Evolutionary conservation across 2,329 filamentous ascomycete genomes (phyloP), one percentile per base, ranked within the genome.

Genomic region (Proliferodiscus dingleyae): DNA sequence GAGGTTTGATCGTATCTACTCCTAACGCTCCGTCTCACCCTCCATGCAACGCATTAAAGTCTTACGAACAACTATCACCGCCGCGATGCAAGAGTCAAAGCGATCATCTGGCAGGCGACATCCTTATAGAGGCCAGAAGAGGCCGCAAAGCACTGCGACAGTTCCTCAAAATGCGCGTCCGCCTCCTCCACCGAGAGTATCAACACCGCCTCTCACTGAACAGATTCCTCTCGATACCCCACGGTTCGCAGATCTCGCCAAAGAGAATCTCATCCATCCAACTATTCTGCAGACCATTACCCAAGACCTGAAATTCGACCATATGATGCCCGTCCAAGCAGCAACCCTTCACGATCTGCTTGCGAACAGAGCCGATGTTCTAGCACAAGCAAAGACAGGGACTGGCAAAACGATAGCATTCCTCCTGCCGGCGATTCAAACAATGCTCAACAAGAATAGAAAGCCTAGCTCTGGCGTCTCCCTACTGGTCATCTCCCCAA

Each of bases 391-490:
- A 49, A 95, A 88, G 70, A 98, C 93, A 7, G 93, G 93, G 64
- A 97, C 93, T 3, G 93, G 93, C 64, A 98, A 98, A 71, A 98
- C 93, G 0, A 71, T 97, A 46, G 93, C 88, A 28, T 98, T 97
- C 72, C 75, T 98, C 19, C 69, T 97, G 5, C 93, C 93, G 41
- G 73, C 89, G 6, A 70, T 97, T 42, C 88, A 96, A 64, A 66
- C 70, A 0, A 74, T 94, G 26, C 80, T 76, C 42, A 64, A 70
- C 29, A 71, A 63, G 49, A 54, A 58, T 8, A 61, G 67, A 39
- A 58, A 57, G 13, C 57, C 60, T n/a, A 47, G 45, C 3, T 70
- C 71, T 30, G 83, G 80, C 65, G 78, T 89, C 42, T 78, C 82
- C 43, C 79, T 83, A 36, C 77, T 91, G 49, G 72, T 91, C 51